Evolutionary conservation across 345 rosid genomes (phyloP).

Genomic region (Eucalyptus sp.): DNA sequence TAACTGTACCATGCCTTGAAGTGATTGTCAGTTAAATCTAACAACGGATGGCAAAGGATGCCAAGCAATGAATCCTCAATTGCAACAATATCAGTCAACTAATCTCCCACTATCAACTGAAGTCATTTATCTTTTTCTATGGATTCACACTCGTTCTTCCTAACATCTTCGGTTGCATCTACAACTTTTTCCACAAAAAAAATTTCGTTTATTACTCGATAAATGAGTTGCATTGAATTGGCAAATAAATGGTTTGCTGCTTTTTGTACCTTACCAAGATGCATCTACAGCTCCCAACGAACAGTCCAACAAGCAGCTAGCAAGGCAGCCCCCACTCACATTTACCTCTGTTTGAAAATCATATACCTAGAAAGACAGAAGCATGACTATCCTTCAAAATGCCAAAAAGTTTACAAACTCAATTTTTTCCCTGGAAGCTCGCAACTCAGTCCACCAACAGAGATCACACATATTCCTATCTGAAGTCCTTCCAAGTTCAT

Average conservation of each 20-base stretch:
- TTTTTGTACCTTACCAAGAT: neutral
- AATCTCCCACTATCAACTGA: neutral
- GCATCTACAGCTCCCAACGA: neutral
- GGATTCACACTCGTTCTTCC: neutral
- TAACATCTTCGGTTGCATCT: neutral
- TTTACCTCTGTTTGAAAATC: neutral
- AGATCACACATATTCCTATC: neutral
- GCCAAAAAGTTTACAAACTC: neutral
- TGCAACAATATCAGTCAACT: neutral
- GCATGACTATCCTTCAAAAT: neutral
- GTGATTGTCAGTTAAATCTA: neutral
- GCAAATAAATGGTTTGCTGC: neutral
- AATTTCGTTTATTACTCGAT: neutral
- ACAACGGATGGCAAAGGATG: too few relatives aligned
- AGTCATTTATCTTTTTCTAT: neutral
- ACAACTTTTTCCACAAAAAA: neutral
- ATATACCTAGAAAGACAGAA: neutral
- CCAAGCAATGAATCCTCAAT: neutral
- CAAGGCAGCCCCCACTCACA: neutral
- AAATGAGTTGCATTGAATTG: neutral
- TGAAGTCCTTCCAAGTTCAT: neutral
- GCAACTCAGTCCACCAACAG: neutral
- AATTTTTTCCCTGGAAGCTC: neutral
- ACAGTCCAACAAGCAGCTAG: neutral
- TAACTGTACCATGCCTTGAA: neutral